Conservation (phyloP, 257 asterid species). For the Forsythia suspensa region DNA sequence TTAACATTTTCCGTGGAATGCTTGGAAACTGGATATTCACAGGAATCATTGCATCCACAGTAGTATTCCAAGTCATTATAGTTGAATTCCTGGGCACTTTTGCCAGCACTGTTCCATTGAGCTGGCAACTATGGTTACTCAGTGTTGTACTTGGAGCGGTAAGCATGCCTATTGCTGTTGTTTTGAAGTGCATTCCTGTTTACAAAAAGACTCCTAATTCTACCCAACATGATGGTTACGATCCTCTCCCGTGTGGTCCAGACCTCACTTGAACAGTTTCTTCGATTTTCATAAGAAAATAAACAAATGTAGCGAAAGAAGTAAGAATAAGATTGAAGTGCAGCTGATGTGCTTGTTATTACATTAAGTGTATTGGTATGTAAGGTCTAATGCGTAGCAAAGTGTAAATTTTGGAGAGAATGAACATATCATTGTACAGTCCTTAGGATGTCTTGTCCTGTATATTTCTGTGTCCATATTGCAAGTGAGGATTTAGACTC, state of each 20-base stretch:
- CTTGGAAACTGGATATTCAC: slow-evolving; percentile 69
- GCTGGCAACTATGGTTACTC: slow-evolving; percentile 76
- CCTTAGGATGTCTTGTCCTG: background rate
- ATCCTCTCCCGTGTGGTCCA: slow-evolving; percentile 56
- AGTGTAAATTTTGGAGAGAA: too few relatives aligned
- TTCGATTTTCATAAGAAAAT: background rate
- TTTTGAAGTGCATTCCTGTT: slow-evolving; percentile 83
- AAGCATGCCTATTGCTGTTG: slow-evolving; percentile 67
- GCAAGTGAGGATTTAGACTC: too few relatives aligned
- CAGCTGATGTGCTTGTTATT: too few relatives aligned
- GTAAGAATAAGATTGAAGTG: too few relatives aligned
- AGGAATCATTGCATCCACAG: slow-evolving; percentile 63
- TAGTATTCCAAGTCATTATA: slow-evolving; percentile 74
- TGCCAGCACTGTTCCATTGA: slow-evolving; percentile 84
- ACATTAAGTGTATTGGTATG: too few relatives aligned
- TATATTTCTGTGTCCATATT: background rate
- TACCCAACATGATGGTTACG: slow-evolving; percentile 75
- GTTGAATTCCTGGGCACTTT: slow-evolving; percentile 89
- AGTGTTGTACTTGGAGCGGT: slow-evolving; percentile 63
- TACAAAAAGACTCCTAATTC: slow-evolving; percentile 19
- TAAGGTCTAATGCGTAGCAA: too few relatives aligned
- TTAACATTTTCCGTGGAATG: slow-evolving; percentile 73
- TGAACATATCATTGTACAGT: too few relatives aligned
- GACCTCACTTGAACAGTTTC: slow-evolving; percentile 25
- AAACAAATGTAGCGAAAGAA: too few relatives aligned